Base-by-base conservation (phyloP, 352 stramenopile genomes). In the Pythium phragmitis region DNA sequence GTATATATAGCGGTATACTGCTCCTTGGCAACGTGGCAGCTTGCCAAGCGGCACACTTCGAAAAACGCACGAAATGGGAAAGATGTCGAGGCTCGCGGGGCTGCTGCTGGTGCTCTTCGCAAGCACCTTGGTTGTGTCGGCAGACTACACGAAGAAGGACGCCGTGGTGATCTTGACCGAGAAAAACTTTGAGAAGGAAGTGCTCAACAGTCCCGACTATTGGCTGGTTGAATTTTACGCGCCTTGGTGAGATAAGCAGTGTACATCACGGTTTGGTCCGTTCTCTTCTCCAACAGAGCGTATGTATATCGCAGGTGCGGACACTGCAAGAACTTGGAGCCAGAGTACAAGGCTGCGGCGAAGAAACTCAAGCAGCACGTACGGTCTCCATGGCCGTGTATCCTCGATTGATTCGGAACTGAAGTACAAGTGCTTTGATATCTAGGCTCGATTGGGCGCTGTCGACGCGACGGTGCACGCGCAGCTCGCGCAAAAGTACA, bases 171-270 rank as follows among this genome's bases (percentile, higher is more conserved):
- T 91, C 23, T 79, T 94, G 34, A 92, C 82, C 37, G 81, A 89
- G 14, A 82, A 91, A 63, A 94, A 92, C 68, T 94, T 92, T 65
- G 81, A 94, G 60, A 87, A 89, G 55, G 76, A 89, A 47, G 82
- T 94, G 58, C 76, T 94, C 45, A 70, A 91, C 58, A 92, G 85
- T 57, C 60, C 60, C 4, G 85, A 92, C 67, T 91, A 91, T 52
- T 98, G 90, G 89, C 72, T 98, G 42, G 92, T 98, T 41, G 89
- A 98, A 68, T 98, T 98, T 72, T 97, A 96, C 64, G 92, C 92
- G 17, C 92, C 91, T 34, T 98, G 91, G 91, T 64, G 23, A 48
- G 53, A 5, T 8, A 37, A 86, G 47, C 16, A 48, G 9, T 9
- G 21, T 8, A n/a, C 7, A 23, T 13, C 13, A n/a, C 13, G 23